These are phyloP conservation scores for Ophioceras dolichostomum DNA, from an alignment of 2,329 filamentous ascomycete genomes.

Conservation along the genomic window DNA sequence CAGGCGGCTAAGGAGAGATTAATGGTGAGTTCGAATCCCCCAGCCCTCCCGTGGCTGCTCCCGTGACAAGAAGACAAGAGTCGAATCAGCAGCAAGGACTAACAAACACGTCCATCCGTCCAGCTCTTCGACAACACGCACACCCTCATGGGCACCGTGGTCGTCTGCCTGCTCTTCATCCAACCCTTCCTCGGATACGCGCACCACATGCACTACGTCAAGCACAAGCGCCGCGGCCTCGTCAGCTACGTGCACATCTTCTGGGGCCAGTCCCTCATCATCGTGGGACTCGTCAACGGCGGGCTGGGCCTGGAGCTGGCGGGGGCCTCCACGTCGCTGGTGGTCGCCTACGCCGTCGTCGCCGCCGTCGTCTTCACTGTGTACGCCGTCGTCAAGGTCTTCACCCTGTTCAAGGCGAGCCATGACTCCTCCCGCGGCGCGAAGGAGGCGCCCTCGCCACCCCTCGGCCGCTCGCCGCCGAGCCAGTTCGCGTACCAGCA, in stretches of 20 bases:
- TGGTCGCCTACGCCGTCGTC: slow-evolving; percentile 44
- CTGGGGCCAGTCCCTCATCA: slow-evolving; percentile 46
- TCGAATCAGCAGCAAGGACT: too few species aligned
- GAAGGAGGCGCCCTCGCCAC: not conserved
- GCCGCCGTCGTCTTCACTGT: slow-evolving; percentile 32
- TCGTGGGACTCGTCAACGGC: slow-evolving; percentile 50
- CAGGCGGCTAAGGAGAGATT: slow-evolving; percentile 26
- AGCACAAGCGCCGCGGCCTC: slow-evolving; percentile 30
- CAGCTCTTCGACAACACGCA: slow-evolving; percentile 42
- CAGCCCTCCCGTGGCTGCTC: too few species aligned
- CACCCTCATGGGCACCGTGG: slow-evolving; percentile 41
- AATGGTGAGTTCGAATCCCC: slow-evolving; percentile 24
- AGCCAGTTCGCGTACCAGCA: too few species aligned
- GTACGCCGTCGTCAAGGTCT: slow-evolving; percentile 26
- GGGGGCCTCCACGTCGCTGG: slow-evolving; percentile 21
- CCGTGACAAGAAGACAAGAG: too few species aligned
- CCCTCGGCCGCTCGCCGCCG: not conserved
- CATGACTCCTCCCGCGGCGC: too few species aligned
- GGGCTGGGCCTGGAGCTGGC: slow-evolving; percentile 46
- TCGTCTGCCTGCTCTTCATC: slow-evolving; percentile 39
- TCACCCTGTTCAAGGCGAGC: slow-evolving; percentile 2
- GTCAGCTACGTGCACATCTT: slow-evolving; percentile 49
- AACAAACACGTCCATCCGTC: too few species aligned
- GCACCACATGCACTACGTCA: slow-evolving; percentile 43
- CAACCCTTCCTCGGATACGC: slow-evolving; percentile 46